Conservation (phyloP, 331 rosid species). For the Acacia pycnantha region DNA sequence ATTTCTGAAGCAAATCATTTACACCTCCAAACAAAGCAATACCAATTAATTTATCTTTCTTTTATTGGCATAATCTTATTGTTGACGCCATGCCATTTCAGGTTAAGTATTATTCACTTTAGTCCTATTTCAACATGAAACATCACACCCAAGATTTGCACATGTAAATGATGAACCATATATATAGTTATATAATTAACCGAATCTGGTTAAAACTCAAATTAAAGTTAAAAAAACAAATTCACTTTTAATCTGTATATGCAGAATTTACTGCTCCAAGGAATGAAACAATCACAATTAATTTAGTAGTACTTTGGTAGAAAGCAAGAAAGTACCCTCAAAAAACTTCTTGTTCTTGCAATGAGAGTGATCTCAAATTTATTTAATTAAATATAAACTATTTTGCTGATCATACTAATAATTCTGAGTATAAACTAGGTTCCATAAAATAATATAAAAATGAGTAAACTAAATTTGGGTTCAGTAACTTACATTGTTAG, state of each 20-base stretch:
- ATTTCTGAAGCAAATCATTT: slow-evolving; percentile 52
- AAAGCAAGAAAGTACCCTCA: neutral
- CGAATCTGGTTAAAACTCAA: neutral
- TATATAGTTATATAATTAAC: neutral
- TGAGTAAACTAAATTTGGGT: neutral
- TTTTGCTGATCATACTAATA: neutral
- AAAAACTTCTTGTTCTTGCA: neutral
- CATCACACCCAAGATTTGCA: slow-evolving; percentile 16
- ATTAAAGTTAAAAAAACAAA: slow-evolving; percentile 23
- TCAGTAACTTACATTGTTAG: neutral
- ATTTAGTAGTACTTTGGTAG: slow-evolving; percentile 20
- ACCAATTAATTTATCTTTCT: slow-evolving; percentile 8
- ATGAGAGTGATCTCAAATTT: neutral
- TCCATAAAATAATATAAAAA: neutral
- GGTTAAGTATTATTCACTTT: slow-evolving; percentile 19
- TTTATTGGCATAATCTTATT: slow-evolving; percentile 28
- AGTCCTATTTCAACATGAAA: slow-evolving; percentile 11
- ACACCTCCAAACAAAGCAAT: slow-evolving; percentile 44
- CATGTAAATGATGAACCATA: neutral
- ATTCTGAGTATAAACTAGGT: neutral
- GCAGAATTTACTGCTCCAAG: slow-evolving; percentile 21
- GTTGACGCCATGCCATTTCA: slow-evolving; percentile 21
- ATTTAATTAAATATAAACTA: neutral
- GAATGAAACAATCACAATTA: neutral
- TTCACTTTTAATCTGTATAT: neutral